These are phyloP conservation scores for Sphaerostilbella broomeana DNA, from an alignment of 2,329 filamentous ascomycete genomes.

Conservation along the genomic window DNA sequence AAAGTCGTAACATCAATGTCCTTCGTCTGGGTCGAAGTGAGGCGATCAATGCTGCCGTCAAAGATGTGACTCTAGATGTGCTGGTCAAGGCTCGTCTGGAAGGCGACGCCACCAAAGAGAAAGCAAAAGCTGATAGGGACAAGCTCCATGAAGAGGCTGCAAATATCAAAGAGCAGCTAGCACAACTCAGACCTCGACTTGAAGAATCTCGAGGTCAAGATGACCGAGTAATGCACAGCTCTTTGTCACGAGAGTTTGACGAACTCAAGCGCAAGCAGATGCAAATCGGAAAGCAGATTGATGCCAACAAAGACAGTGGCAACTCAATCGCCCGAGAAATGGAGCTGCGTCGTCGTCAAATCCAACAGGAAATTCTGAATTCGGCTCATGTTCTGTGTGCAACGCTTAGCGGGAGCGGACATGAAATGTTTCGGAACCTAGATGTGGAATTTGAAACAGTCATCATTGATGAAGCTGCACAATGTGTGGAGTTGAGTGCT, in stretches of 20 bases:
- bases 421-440: conserved; percentile 93
- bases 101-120: conserved; percentile 51
- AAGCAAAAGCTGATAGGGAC: conserved; percentile 49
- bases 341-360: conserved; percentile 74
- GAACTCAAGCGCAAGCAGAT: conserved; percentile 68
- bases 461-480: conserved; percentile 94
- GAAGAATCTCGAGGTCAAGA: conserved; percentile 56
- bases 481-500: conserved; percentile 95
- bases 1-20: conserved; percentile 71
- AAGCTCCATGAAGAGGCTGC: conserved; percentile 57
- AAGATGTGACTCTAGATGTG: conserved; percentile 89
- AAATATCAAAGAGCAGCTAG: conserved; percentile 69
- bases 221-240: conserved; percentile 41
- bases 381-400: conserved; percentile 89
- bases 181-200: conserved; percentile 62
- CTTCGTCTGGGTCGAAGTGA: conserved; percentile 86
- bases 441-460: conserved; percentile 98
- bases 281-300: conserved; percentile 71
- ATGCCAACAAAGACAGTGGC: conserved; percentile 78
- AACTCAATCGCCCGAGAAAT: conserved; percentile 75
- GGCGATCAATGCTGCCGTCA: conserved; percentile 82
- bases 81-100: conserved; percentile 71
- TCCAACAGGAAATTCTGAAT: conserved; percentile 88
- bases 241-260: conserved; percentile 70
- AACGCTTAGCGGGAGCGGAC: conserved; percentile 89